Evolutionary conservation across 2,329 filamentous ascomycete species (phyloP), one percentile per base, ranked within the genome.

Genomic region (Eurotiales sp.): DNA sequence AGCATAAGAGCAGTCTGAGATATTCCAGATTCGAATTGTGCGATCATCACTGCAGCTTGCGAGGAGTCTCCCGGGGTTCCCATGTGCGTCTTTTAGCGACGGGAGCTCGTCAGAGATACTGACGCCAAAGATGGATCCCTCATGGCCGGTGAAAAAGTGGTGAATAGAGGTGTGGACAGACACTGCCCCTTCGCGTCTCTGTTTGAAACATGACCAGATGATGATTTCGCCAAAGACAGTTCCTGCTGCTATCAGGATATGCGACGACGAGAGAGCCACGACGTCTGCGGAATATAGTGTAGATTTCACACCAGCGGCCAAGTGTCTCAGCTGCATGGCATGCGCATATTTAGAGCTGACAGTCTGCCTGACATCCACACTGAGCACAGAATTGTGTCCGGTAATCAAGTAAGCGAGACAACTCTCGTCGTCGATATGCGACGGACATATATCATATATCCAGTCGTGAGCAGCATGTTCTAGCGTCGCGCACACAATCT

Each of bases 161-260:
- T 83, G 79, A 12, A 78, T 73, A 4, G 67, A 70, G 12, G 71
- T 66, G 21, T 57, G 56, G 23, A 64, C 63, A 30, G 58, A 43
- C 8, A 55, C 27, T 8, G 44, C 51, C 12, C 52, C 42, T 15
- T 52, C 42, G 12, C 10, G 12, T 19, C 59, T 49, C 36, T 55
- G 40, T 19, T 78, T 59, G 42, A 73, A 71, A 59, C 83, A 90
- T 57, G 85, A 88, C 93, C 93, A 97, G 14, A 95, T 81, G 32
- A 96, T 77, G 29, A 99, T 87, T 67, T 97, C 91, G 3, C 93
- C 93, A 69, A 97, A 97, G 1, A 92, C 90, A 0, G 93, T 97
- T 1, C 93, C 93, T 3, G 88, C 88, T 6, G 90, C 89, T 46
- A 96, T 81, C 17, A 96, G 77, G 41, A 95, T 75, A 46, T 76